phyloP scores from a whole-genome alignment of 2,329 filamentous ascomycete genomes.

The Lachnum nothofagi region DNA sequence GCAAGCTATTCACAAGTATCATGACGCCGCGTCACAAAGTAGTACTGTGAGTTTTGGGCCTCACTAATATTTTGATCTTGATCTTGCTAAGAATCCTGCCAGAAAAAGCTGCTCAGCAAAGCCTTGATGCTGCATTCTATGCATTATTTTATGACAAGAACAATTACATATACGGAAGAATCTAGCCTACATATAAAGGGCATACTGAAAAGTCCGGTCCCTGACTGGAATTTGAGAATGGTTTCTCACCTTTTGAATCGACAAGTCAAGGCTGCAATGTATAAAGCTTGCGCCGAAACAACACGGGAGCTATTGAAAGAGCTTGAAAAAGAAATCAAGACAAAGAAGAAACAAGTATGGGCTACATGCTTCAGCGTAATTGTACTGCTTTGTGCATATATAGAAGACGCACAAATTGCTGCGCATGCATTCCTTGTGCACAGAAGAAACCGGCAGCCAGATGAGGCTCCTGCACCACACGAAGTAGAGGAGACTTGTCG shows the following conservation, averaged over 20 bases:
- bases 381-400: constrained; percentile 10
- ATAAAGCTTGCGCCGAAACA: not conserved
- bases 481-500: constrained; percentile 1
- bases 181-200: not conserved
- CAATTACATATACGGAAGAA: constrained; percentile 2
- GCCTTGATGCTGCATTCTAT: constrained; percentile 9
- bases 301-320: constrained; percentile 8
- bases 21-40: not conserved
- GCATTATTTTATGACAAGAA: constrained; percentile 6
- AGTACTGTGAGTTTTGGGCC: not conserved
- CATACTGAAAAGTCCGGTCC: not conserved
- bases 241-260: constrained; percentile 9
- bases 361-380: constrained; percentile 8
- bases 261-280: constrained; percentile 12
- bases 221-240: not conserved
- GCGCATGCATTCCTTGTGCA: constrained; percentile 10
- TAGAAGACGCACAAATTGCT: constrained; percentile 12
- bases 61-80: no score
- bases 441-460: not conserved
- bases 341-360: constrained; percentile 7
- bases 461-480: not conserved
- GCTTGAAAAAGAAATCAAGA: constrained; percentile 9
- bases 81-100: not conserved
- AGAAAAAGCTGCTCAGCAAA: constrained; percentile 7
- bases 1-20: constrained; percentile 2